Base-by-base conservation (phyloP, 441 rosid species). In the Eugenia klotzschiana region DNA sequence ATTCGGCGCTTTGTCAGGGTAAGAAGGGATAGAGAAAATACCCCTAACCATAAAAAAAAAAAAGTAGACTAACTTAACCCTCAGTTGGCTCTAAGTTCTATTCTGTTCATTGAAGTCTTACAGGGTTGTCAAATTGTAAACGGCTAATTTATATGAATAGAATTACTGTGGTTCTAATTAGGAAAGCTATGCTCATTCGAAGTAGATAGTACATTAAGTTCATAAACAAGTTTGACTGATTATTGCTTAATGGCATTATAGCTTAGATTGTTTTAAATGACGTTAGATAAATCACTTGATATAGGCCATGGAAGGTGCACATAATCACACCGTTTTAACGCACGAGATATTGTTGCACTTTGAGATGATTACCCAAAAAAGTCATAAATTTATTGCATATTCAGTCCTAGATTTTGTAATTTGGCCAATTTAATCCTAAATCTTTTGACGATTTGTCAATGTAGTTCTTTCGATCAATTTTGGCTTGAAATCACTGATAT, bases 401-500 rank as follows among this genome's bases (percentile, higher is more conserved):
- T 18, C 4, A 2, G 0, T 18, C 10, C 2, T 5, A 4, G 15
- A 18, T 16, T 3, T 64, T 16, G 33, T 5, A 9, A 9, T 64
- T 64, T 33, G 43, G 0, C 0, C 7, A 2, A 15, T 15, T 27
- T 7, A 60, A 5, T 7, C 1, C 0, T 60, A 18, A 64, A 64
- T 2, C 6, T 64, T 64, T 1, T 8, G 6, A 64, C 5, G 1
- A 9, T 22, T 1, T 8, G 0, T 4, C 7, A 64, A 20, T 33
- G 1, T 2, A 40, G 1, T 9, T 10, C 1, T 18, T 33, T 3
- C 0, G 3, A 0, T 0, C 0, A 33, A 5, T 64, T 64, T 64
- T 2, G 5, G 3, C 6, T 1, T 33, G 1, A 64, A 64, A 64
- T 16, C 2, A 4, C 14, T 8, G 3, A 33, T 0, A 0, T 64